Evolutionary conservation across 192 early-diverging fungal species (phyloP), one percentile per base, ranked within the genome.

Genomic region (Rhizoclosmatium sp.): DNA sequence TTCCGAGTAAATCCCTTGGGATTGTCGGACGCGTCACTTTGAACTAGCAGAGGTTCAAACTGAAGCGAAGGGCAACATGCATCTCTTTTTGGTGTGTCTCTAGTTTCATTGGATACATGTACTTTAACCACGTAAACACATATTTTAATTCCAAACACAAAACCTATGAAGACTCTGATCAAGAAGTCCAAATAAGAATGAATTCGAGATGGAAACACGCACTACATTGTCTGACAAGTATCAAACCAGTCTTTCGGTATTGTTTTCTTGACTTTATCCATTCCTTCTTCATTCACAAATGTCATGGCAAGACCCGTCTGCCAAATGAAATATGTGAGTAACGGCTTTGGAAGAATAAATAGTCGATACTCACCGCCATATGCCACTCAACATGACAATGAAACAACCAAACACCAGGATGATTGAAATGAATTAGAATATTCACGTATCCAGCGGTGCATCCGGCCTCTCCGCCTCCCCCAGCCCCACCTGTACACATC

Each of bases 321-420:
- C 44, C 5, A n/a, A 64, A 64, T 64, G 1, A 9, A 40, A 0
- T 39, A 0, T 31, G 31, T 31, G 0, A 31, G 31, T 0, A 0
- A 31, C 0, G 31, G 31, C 31, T 31, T 31, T 31, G 31, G 0
- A 31, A 31, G 31, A 31, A 31, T 31, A 0, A 31, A 31, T 31
- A 31, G 31, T 31, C 31, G 41, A 5, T 16, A 9, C 21, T 21
- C 5, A 46, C 70, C n/a, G 72, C 72, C 72, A 75, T 75, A 40
- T 75, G 72, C 72, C 72, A 75, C 12, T 75, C 72, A n/a, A 68
- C 69, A 31, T 71, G 69, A 42, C 69, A 71, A 42, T 71, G 69
- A 42, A 71, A 71, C 21, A 71, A 41, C 69, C 72, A 75, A 0
- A 49, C 72, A 19, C 72, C 72, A 14, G 72, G 59, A 48, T 75